Evolutionary conservation across 371 early-diverging fungal species (phyloP).

Genomic region (Lichtheimia corymbifera): DNA sequence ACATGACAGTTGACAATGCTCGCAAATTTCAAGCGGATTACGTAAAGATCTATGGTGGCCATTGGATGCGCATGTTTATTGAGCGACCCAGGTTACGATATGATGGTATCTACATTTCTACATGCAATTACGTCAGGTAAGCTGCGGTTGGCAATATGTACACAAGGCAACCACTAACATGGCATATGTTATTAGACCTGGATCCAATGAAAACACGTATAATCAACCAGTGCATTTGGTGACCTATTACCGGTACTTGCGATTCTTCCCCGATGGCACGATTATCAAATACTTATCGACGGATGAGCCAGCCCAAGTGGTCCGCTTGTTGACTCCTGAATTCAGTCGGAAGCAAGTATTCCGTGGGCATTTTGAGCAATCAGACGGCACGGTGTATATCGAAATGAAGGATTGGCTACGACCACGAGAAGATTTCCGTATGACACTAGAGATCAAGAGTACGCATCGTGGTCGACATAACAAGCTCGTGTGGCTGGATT

Average conservation of each 20-base stretch:
- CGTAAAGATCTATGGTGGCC: slow-evolving; percentile 33
- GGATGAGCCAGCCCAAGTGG: slow-evolving; percentile 54
- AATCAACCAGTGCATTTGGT: slow-evolving; percentile 68
- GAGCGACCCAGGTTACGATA: slow-evolving; percentile 65
- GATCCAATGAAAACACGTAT: slow-evolving; percentile 52
- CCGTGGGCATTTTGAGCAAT: slow-evolving; percentile 41
- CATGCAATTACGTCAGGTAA: slow-evolving; percentile 62
- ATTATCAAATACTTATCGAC: slow-evolving; percentile 53
- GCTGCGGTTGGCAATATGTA: neutral
- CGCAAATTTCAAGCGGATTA: slow-evolving; percentile 16
- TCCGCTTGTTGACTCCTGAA: slow-evolving; percentile 27
- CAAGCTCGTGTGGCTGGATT: slow-evolving; percentile 65
- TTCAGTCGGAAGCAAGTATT: slow-evolving; percentile 45
- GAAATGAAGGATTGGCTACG: slow-evolving; percentile 35
- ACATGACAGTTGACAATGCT: slow-evolving; percentile 30
- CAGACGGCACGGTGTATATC: slow-evolving; percentile 24
- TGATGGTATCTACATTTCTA: slow-evolving; percentile 73
- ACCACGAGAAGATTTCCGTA: slow-evolving; percentile 42
- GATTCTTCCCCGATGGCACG: slow-evolving; percentile 63
- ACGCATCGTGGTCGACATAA: slow-evolving; percentile 66
- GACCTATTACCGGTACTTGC: slow-evolving; percentile 71
- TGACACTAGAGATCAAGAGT: slow-evolving; percentile 47
- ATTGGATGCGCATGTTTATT: slow-evolving; percentile 58
- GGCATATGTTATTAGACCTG: slow-evolving; percentile 27
- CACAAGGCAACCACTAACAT: slow-evolving; percentile 3